Base-by-base conservation (phyloP, 1,284 basidiomycete genomes). In the Boletus calvinii region DNA sequence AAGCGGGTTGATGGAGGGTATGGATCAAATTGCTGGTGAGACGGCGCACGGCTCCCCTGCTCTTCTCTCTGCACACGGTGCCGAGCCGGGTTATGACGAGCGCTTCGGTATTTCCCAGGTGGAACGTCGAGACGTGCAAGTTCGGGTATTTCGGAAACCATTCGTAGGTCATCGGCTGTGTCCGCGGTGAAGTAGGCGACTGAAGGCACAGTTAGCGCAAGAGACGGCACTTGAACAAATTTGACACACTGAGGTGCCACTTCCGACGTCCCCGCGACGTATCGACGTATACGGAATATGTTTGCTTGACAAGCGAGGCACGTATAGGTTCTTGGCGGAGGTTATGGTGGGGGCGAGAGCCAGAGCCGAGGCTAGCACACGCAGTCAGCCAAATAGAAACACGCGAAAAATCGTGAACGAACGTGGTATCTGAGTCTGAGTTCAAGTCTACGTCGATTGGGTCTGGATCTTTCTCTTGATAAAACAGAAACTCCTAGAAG, bases 181-280 rank as follows among this genome's bases (percentile, higher is more conserved):
- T 83, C 79, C 46, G 81, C 75, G 2, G 84, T 86, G 59, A 83
- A 87, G 68, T 89, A 89, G 29, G 87, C 85, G 58, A 87, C 86
- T 89, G 59, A 31, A 48, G 35, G 6, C 34, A 34, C 45, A 42
- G 36, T 56, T 39, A 59, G 37, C 32, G 22, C 50, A 35, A 58
- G 38, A 50, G 41, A 44, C 6, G 47, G 39, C n/a, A 12, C 8
- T 26, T 29, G 8, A 30, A 8, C 4, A 22, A 42, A 39, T 42
- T 34, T 12, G 40, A 72, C 84, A 53, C 63, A 89, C 87, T 90
- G 31, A 90, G 74, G 59, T 90, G 88, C 87, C 87, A 89, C 62
- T 90, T 90, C 56, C 83, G 77, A 55, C 79, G 77, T 30, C 85
- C 85, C 52, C 75, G 70, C 18, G 74, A 59, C 4, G 81, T 83